A percentile compares a stretch with the other conserved stretches of the same genome.
phyloP scores from a whole-genome alignment of 2,329 filamentous ascomycete species.

The Botryotinia narcissicola region DNA sequence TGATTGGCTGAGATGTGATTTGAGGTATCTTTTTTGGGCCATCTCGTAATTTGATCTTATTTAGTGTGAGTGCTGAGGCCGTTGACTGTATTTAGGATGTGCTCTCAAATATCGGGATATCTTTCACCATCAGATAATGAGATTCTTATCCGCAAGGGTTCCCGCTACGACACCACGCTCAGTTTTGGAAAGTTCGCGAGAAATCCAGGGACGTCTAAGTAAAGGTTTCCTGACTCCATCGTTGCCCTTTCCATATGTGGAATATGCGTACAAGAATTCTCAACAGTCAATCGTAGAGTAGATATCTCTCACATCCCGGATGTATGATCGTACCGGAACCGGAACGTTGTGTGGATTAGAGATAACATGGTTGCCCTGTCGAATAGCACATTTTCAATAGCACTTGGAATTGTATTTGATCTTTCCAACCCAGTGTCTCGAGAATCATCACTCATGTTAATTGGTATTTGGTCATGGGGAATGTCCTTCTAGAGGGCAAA shows the following conservation, averaged over 20 bases:
- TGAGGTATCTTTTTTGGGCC: not conserved
- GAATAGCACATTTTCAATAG: not conserved
- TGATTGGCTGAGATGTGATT: not conserved
- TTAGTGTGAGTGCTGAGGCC: not conserved
- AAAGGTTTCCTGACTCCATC: not conserved
- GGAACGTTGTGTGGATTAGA: constrained; percentile 11
- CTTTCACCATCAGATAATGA: not conserved
- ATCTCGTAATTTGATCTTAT: constrained; percentile 10
- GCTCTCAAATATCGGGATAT: not conserved
- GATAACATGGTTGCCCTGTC: constrained; percentile 15
- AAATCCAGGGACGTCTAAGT: not conserved
- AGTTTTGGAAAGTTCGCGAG: not conserved
- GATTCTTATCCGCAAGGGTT: not conserved
- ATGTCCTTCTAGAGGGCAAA: not conserved
- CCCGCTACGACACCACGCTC: not conserved
- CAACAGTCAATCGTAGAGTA: not conserved
- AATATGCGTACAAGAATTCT: not conserved
- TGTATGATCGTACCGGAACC: constrained; percentile 14
- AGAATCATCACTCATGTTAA: not conserved
- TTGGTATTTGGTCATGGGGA: not conserved
- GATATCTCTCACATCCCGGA: not conserved
- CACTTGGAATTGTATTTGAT: not conserved
- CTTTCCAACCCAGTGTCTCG: not conserved
- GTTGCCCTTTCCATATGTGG: not conserved
- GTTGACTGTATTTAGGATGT: not conserved